phyloP scores from a whole-genome alignment of 495 filamentous ascomycete genomes.

The Penicilliopsis zonata region DNA sequence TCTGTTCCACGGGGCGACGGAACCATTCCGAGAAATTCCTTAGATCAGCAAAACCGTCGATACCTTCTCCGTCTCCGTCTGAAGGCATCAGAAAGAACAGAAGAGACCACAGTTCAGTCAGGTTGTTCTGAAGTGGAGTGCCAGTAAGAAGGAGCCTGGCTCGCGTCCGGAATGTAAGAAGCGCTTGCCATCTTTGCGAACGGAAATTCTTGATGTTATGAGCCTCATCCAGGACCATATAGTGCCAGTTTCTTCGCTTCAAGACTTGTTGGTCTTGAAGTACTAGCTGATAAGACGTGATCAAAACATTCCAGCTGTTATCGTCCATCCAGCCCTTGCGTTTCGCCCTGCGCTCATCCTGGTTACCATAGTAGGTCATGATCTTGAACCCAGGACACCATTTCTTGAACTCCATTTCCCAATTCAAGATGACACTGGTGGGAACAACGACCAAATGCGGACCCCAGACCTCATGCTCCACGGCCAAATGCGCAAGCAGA shows the following conservation, averaged over 20 bases:
- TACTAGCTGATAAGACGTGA: slow-evolving; percentile 95
- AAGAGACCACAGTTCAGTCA: slow-evolving; percentile 94
- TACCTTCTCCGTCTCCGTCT: slow-evolving; percentile 55
- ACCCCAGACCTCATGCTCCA: slow-evolving; percentile 85
- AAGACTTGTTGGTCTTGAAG: slow-evolving; percentile 88
- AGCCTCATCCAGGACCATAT: slow-evolving; percentile 96
- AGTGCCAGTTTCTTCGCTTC: slow-evolving; percentile 89
- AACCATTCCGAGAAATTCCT: slow-evolving; percentile 92
- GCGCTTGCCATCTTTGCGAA: slow-evolving; percentile 88
- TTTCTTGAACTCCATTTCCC: slow-evolving; percentile 99
- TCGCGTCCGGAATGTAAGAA: slow-evolving; percentile 82
- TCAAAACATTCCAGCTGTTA: slow-evolving; percentile 89
- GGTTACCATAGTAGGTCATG: slow-evolving; percentile 87
- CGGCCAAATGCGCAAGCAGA: slow-evolving; percentile 84
- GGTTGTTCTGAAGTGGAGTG: slow-evolving; percentile 92
- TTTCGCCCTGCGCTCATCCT: slow-evolving; percentile 84
- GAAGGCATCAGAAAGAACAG: slow-evolving; percentile 93
- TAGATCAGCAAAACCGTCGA: slow-evolving; percentile 79
- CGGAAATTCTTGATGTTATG: slow-evolving; percentile 99
- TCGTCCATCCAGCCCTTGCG: slow-evolving; percentile 84
- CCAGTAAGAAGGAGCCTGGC: slow-evolving; percentile 85
- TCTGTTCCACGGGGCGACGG: slow-evolving; percentile 82
- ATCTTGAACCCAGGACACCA: slow-evolving; percentile 98
- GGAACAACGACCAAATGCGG: slow-evolving; percentile 94
- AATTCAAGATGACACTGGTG: slow-evolving; percentile 97